These are phyloP conservation scores for Athelia psychrophila DNA, from an alignment of 1,284 basidiomycete genomes.

Conservation along the genomic window DNA sequence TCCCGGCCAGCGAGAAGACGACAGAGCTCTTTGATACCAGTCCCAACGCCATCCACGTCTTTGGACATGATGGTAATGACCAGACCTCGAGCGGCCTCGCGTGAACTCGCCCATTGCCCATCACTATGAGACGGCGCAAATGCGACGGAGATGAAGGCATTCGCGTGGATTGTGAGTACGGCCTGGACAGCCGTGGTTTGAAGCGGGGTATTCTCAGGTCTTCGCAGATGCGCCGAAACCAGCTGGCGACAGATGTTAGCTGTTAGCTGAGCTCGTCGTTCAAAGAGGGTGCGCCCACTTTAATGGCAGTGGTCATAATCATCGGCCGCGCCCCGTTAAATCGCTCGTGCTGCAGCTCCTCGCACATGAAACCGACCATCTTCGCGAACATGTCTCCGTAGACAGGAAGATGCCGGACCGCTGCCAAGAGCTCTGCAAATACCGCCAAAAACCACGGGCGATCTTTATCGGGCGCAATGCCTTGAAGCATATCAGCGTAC, in stretches of 20 bases:
- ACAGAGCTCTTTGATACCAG: constrained; percentile 38
- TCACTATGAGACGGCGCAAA: constrained; percentile 45
- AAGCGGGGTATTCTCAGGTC: constrained; percentile 27
- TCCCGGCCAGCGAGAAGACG: constrained; percentile 30
- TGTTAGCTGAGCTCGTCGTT: constrained; percentile 6
- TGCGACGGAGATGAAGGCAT: constrained; percentile 57
- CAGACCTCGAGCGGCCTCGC: constrained; percentile 44
- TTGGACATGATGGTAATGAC: constrained; percentile 38
- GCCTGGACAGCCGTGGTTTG: constrained; percentile 27
- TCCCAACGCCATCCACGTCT: constrained; percentile 41
- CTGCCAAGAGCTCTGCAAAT: constrained; percentile 57
- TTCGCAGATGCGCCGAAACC: constrained; percentile 25
- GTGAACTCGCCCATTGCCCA: constrained; percentile 48
- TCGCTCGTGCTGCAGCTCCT: constrained; percentile 75
- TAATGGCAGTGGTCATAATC: constrained; percentile 56
- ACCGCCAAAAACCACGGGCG: constrained; percentile 48
- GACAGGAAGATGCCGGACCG: constrained; percentile 44
- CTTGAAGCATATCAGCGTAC: constrained; percentile 51
- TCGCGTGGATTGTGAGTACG: constrained; percentile 55
- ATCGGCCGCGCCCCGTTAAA: constrained; percentile 56
- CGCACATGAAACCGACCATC: constrained; percentile 68
- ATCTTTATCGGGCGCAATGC: constrained; percentile 28
- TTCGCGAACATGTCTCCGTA: constrained; percentile 72
- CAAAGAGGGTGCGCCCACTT: constrained; percentile 43
- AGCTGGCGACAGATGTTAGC: constrained; percentile 20